phyloP scores from a whole-genome alignment of 371 early-diverging fungal genomes.

The Smittium mucronatum region DNA sequence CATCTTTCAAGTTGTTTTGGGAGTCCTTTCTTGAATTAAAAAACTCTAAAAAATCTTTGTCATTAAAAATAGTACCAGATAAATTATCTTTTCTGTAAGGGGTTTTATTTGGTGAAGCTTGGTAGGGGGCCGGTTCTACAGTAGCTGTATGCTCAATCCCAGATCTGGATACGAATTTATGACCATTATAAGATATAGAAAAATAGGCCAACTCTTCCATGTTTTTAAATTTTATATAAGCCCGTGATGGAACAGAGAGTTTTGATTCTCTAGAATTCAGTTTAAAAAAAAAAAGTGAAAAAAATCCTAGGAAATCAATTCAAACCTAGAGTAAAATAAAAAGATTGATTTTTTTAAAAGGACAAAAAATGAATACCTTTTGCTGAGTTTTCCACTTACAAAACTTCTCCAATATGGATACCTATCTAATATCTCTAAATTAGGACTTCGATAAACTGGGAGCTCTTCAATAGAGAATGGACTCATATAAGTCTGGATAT shows the following conservation, averaged over 20 bases:
- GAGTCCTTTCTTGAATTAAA: neutral
- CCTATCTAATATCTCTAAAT: constrained; percentile 14
- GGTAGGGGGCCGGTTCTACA: constrained; percentile 26
- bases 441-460: constrained; percentile 13
- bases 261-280: constrained; percentile 17
- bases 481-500: neutral
- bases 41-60: constrained; percentile 8
- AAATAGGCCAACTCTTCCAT: constrained; percentile 25
- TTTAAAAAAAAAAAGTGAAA: constrained; percentile 7
- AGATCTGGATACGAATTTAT: constrained; percentile 23
- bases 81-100: constrained; percentile 3
- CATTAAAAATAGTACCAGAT: constrained; percentile 6
- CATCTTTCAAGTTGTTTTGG: neutral
- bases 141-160: constrained; percentile 14
- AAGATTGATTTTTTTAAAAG: neutral
- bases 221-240: constrained; percentile 29
- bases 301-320: neutral
- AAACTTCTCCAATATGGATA: constrained; percentile 20
- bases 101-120: constrained; percentile 12
- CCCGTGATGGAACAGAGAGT: constrained; percentile 21
- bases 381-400: constrained; percentile 21
- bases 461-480: neutral
- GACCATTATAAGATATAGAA: constrained; percentile 22
- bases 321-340: too few relatives aligned
- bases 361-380: constrained; percentile 19